A percentile compares a stretch with the other conserved stretches of the same genome.
Evolutionary conservation across 2,329 filamentous ascomycete genomes (phyloP).

Genomic region (Capronia americana): DNA sequence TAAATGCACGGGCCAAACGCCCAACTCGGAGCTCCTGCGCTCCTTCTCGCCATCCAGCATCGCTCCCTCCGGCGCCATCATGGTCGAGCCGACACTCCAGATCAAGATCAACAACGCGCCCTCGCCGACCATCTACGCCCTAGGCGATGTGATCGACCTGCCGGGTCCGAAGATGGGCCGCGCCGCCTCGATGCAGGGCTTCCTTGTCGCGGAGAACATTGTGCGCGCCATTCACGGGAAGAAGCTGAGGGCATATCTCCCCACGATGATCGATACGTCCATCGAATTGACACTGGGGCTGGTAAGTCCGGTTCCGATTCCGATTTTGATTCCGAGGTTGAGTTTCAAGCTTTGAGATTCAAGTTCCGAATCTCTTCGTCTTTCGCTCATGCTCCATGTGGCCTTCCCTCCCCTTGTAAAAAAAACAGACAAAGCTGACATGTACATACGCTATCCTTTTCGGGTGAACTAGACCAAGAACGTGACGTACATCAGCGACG

Average conservation of each 20-base stretch:
- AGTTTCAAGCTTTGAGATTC: not conserved
- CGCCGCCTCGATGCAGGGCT: slow-evolving; percentile 61
- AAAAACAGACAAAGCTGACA: no score
- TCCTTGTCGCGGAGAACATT: slow-evolving; percentile 62
- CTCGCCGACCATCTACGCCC: slow-evolving; percentile 62
- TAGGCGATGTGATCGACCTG: slow-evolving; percentile 67
- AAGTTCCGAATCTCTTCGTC: not conserved
- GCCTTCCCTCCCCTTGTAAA: not conserved
- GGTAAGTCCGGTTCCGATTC: slow-evolving; percentile 25
- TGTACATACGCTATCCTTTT: no score
- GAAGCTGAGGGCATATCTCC: slow-evolving; percentile 50
- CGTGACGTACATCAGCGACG: slow-evolving; percentile 30
- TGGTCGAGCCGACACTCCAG: slow-evolving; percentile 64
- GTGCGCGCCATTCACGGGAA: slow-evolving; percentile 54
- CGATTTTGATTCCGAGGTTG: not conserved
- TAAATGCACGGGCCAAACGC: slow-evolving; percentile 65
- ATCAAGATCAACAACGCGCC: slow-evolving; percentile 59
- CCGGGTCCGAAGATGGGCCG: slow-evolving; percentile 61
- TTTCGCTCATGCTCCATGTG: not conserved
- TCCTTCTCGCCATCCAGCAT: slow-evolving; percentile 54
- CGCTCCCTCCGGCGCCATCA: slow-evolving; percentile 58
- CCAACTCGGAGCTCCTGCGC: slow-evolving; percentile 59
- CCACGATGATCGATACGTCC: slow-evolving; percentile 56
- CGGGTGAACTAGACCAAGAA: slow-evolving; percentile 19
- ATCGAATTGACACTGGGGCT: slow-evolving; percentile 63